Conservation (phyloP, 345 rosid species). For the Microthlaspi erraticum region DNA sequence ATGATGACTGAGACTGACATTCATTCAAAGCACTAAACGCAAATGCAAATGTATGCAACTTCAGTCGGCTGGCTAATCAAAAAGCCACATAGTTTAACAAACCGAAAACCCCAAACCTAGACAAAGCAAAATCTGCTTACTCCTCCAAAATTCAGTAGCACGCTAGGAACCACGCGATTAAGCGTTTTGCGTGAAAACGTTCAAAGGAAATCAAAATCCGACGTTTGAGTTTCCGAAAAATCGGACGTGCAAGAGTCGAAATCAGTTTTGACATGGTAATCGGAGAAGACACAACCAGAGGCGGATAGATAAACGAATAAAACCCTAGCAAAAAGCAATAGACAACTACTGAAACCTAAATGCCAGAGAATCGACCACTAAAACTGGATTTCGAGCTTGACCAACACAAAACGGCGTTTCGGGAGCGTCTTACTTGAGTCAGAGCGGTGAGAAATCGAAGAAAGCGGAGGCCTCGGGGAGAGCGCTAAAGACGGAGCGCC, state of each 20-base stretch:
- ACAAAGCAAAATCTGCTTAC: background rate
- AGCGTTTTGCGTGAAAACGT: background rate
- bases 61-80: background rate
- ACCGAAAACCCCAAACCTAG: background rate
- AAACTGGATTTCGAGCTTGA: background rate
- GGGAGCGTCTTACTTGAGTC: background rate
- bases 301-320: background rate
- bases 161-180: slow-evolving; percentile 3
- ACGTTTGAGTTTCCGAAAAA: background rate
- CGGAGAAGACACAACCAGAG: slow-evolving; percentile 14
- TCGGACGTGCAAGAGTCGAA: background rate
- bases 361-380: background rate
- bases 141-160: background rate
- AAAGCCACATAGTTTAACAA: slow-evolving; percentile 5
- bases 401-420: background rate
- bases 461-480: slow-evolving; percentile 5
- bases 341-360: slow-evolving; percentile 17
- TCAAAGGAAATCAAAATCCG: slow-evolving; percentile 20
- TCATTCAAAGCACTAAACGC: background rate
- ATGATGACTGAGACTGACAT: background rate
- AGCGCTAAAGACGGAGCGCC: background rate
- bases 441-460: slow-evolving; percentile 2
- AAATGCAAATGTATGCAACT: background rate
- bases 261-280: background rate
- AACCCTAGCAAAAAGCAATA: slow-evolving; percentile 4